phyloP scores from a whole-genome alignment of 2,329 filamentous ascomycete genomes.

The Gaeumannomyces tritici region DNA sequence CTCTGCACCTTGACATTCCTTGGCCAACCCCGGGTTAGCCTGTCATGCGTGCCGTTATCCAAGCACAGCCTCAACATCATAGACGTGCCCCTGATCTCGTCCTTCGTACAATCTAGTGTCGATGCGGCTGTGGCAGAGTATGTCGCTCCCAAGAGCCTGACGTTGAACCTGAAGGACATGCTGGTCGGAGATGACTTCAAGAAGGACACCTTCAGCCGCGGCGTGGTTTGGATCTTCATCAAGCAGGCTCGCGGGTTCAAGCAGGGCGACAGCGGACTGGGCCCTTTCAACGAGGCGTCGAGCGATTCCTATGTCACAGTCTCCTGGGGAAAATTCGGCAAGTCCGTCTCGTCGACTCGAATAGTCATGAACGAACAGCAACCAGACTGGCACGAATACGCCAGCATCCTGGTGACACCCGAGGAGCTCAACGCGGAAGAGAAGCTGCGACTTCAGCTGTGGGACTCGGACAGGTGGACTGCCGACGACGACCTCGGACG shows the following conservation, averaged over 20 bases:
- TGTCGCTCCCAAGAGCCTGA: conserved; percentile 66
- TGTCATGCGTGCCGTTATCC: conserved; percentile 61
- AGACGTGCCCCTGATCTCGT: conserved; percentile 64
- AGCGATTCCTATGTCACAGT: conserved; percentile 65
- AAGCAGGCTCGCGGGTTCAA: conserved; percentile 62
- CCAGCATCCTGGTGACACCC: conserved; percentile 57
- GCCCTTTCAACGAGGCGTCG: conserved; percentile 45
- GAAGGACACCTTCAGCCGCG: conserved; percentile 57
- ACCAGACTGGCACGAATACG: conserved; percentile 62
- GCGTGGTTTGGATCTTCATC: conserved; percentile 57
- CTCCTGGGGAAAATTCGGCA: conserved; percentile 70
- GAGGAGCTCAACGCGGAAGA: conserved; percentile 66
- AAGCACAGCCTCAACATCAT: conserved; percentile 64
- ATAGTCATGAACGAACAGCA: conserved; percentile 56
- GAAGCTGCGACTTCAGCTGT: conserved; percentile 59
- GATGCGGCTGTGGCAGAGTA: conserved; percentile 67
- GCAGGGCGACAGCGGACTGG: conserved; percentile 55
- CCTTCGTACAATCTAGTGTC: conserved; percentile 65
- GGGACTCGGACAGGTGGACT: conserved; percentile 65
- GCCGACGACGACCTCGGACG: conserved; percentile 68
- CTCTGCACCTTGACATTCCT: conserved; percentile 66
- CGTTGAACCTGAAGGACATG: conserved; percentile 68
- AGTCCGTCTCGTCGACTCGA: conserved; percentile 56
- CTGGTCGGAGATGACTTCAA: conserved; percentile 71
- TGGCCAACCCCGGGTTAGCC: conserved; percentile 62